A percentile compares a stretch with the other conserved stretches of the same genome.
phyloP scores from a whole-genome alignment of 2,329 filamentous ascomycete genomes.

The Elsinoe arachidis region DNA sequence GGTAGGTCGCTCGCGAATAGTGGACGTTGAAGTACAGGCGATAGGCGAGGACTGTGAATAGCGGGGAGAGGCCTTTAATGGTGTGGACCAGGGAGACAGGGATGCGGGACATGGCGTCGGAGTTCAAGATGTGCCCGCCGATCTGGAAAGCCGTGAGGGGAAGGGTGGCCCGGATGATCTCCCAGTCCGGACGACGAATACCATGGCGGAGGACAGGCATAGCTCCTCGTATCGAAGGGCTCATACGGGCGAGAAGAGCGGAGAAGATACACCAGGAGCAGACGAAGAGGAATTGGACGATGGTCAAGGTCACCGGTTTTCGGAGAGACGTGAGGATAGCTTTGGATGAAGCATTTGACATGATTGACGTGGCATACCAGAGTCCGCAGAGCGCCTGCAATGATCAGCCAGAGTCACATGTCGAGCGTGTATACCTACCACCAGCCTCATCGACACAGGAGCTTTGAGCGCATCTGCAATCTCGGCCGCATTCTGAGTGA shows the following conservation, averaged over 20 bases:
- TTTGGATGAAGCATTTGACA: slow-evolving; percentile 97
- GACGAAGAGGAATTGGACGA: slow-evolving; percentile 90
- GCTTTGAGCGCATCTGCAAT: slow-evolving; percentile 84
- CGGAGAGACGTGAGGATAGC: slow-evolving; percentile 87
- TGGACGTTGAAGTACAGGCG: slow-evolving; percentile 79
- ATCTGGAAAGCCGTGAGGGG: slow-evolving; percentile 90
- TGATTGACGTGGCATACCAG: slow-evolving; percentile 91
- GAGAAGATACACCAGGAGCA: slow-evolving; percentile 76
- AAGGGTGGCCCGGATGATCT: slow-evolving; percentile 79
- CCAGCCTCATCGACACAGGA: slow-evolving; percentile 76
- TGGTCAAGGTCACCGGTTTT: slow-evolving; percentile 82
- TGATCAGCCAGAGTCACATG: slow-evolving; percentile 20
- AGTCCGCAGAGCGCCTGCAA: slow-evolving; percentile 68
- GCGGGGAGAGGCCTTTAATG: slow-evolving; percentile 91
- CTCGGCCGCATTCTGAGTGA: slow-evolving; percentile 88
- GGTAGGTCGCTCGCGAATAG: slow-evolving; percentile 79
- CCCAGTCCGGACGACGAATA: slow-evolving; percentile 68
- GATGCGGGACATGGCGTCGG: slow-evolving; percentile 87
- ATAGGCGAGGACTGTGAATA: slow-evolving; percentile 93
- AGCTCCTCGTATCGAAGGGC: slow-evolving; percentile 59
- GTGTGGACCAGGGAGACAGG: slow-evolving; percentile 96
- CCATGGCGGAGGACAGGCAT: slow-evolving; percentile 76
- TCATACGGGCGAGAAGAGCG: slow-evolving; percentile 63
- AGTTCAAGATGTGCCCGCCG: slow-evolving; percentile 84
- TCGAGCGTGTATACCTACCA: slow-evolving; percentile 49